Conservation (phyloP, 495 filamentous ascomycete species). For the Thozetella sp. region DNA sequence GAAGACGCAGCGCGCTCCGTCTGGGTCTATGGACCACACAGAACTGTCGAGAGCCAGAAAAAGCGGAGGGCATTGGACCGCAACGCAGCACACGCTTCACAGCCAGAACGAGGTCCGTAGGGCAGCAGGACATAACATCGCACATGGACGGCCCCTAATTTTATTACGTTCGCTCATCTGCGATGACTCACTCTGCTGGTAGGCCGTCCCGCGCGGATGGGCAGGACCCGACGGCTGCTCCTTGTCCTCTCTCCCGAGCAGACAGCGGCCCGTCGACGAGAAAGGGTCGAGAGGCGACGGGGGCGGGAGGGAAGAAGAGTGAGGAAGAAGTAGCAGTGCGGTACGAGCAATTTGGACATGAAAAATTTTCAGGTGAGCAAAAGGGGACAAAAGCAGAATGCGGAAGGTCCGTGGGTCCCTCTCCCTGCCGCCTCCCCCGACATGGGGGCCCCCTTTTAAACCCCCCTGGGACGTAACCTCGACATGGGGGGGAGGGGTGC, state of each 20-base stretch:
- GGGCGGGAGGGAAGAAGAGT: background rate
- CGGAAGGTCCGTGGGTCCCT: background rate
- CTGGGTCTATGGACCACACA: background rate
- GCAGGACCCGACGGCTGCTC: background rate
- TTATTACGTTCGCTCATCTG: too few species aligned
- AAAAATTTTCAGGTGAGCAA: constrained; percentile 2
- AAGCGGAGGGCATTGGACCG: constrained; percentile 1
- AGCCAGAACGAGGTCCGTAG: background rate
- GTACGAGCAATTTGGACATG: background rate
- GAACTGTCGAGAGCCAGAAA: background rate
- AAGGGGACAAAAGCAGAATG: constrained; percentile 1
- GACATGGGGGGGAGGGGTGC: background rate
- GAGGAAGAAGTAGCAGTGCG: too few species aligned
- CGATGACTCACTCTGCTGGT: background rate
- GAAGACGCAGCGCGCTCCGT: background rate
- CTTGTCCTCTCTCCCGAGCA: too few species aligned
- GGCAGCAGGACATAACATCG: constrained; percentile 1
- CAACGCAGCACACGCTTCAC: background rate
- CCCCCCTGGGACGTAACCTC: background rate
- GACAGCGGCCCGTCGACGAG: too few species aligned
- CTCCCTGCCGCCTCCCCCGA: constrained; percentile 1
- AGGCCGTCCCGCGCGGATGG: background rate
- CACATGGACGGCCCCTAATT: background rate
- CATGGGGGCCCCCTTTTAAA: constrained; percentile 1
- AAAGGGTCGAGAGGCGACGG: background rate